phyloP scores from a whole-genome alignment of 352 stramenopile species.

The Pythium aphanidermatum region DNA sequence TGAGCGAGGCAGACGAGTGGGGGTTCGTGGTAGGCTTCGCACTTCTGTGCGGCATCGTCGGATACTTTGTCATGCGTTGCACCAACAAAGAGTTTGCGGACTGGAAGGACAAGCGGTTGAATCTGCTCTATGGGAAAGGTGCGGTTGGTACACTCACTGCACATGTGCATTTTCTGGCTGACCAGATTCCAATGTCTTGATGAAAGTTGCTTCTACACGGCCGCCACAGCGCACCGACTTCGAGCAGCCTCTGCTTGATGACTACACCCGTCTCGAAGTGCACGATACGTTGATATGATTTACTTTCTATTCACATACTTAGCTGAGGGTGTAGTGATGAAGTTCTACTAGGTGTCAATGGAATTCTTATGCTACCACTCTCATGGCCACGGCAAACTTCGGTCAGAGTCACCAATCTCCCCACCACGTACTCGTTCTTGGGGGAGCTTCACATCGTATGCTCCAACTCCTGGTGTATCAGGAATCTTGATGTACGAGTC shows the following conservation, averaged over 20 bases:
- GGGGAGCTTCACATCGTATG: constrained; percentile 37
- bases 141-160: background rate
- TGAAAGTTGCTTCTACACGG: no score
- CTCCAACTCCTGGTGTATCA: constrained; percentile 30
- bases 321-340: no score
- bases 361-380: background rate
- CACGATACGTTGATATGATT: no score
- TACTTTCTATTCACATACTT: no score
- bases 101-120: constrained; percentile 2
- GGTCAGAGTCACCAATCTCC: constrained; percentile 41
- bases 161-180: background rate
- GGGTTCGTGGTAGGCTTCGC: constrained; percentile 13
- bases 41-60: constrained; percentile 8
- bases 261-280: constrained; percentile 10
- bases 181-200: no score
- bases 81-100: constrained; percentile 9
- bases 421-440: constrained; percentile 29
- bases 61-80: constrained; percentile 16
- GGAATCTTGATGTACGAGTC: constrained; percentile 36
- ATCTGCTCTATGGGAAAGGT: background rate
- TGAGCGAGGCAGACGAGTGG: constrained; percentile 13
- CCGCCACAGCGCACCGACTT: no score
- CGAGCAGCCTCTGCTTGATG: constrained; percentile 13
- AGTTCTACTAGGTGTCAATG: no score
- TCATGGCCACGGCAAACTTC: constrained; percentile 28